These are phyloP conservation scores for Diaporthe sp. DNA, from an alignment of 2,329 filamentous ascomycete species.

Conservation along the genomic window DNA sequence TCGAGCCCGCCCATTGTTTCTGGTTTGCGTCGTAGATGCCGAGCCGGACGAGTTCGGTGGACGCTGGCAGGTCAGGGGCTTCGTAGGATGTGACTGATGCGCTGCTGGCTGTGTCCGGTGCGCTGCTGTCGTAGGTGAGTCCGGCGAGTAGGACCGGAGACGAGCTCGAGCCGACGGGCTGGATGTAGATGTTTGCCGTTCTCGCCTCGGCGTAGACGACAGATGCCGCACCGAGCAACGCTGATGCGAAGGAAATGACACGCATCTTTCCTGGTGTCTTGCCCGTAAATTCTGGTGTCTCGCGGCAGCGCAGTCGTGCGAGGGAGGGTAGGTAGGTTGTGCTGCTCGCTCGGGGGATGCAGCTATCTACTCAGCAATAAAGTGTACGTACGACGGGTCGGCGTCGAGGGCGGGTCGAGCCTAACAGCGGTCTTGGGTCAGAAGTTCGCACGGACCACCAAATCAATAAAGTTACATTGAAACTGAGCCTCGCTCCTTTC, in stretches of 20 bases:
- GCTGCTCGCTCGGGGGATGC: neutral
- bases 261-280: conserved; percentile 37
- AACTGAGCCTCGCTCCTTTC: neutral
- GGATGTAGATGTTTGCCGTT: conserved; percentile 66
- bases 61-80: conserved; percentile 63
- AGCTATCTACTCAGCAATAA: neutral
- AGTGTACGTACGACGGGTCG: neutral
- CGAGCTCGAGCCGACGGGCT: conserved; percentile 57
- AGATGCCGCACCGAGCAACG: conserved; percentile 56
- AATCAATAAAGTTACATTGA: neutral
- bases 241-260: conserved; percentile 34
- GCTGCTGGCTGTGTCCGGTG: conserved; percentile 54
- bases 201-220: conserved; percentile 55
- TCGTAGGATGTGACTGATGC: conserved; percentile 67
- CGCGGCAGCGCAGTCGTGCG: neutral
- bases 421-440: neutral
- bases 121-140: conserved; percentile 63
- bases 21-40: conserved; percentile 66
- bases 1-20: conserved; percentile 64
- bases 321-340: neutral
- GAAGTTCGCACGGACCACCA: conserved; percentile 11
- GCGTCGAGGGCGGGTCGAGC: neutral
- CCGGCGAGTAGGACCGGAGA: conserved; percentile 64
- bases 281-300: neutral
- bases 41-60: conserved; percentile 65